These are phyloP conservation scores for Fomitopsis serialis DNA, from an alignment of 768 basidiomycete species.

Conservation along the genomic window DNA sequence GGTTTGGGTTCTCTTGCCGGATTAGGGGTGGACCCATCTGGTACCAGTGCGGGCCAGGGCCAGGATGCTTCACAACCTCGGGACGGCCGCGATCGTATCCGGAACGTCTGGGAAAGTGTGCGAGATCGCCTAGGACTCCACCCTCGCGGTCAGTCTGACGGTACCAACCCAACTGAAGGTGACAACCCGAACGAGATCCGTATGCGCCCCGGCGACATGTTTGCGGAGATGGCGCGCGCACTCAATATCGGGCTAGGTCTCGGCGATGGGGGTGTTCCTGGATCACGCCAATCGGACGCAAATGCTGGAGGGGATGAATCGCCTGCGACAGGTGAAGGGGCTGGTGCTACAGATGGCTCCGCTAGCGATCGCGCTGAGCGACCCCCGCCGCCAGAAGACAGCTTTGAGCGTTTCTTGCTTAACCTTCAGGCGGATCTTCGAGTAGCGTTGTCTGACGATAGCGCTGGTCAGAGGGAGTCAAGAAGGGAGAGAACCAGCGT, in stretches of 20 bases:
- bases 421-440: slow-evolving; percentile 75
- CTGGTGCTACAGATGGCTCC: background rate
- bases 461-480: slow-evolving; percentile 1
- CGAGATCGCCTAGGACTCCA: slow-evolving; percentile 62
- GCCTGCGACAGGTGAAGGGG: background rate
- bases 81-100: slow-evolving; percentile 37
- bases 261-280: slow-evolving; percentile 8
- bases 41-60: slow-evolving; percentile 1
- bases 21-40: slow-evolving; percentile 11
- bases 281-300: background rate
- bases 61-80: slow-evolving; percentile 5
- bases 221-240: slow-evolving; percentile 78
- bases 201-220: slow-evolving; percentile 59
- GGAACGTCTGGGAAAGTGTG: slow-evolving; percentile 63
- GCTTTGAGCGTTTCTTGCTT: slow-evolving; percentile 77
- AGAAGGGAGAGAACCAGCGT: background rate
- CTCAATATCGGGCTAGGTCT: slow-evolving; percentile 63
- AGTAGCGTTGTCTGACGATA: slow-evolving; percentile 44
- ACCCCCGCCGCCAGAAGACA: slow-evolving; percentile 47
- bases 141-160: background rate
- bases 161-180: background rate
- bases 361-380: slow-evolving; percentile 5
- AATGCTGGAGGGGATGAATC: background rate
- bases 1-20: slow-evolving; percentile 25
- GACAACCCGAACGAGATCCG: slow-evolving; percentile 7